phyloP scores from a whole-genome alignment of 208 protist genomes.

The Acanthamoeba healyi region DNA sequence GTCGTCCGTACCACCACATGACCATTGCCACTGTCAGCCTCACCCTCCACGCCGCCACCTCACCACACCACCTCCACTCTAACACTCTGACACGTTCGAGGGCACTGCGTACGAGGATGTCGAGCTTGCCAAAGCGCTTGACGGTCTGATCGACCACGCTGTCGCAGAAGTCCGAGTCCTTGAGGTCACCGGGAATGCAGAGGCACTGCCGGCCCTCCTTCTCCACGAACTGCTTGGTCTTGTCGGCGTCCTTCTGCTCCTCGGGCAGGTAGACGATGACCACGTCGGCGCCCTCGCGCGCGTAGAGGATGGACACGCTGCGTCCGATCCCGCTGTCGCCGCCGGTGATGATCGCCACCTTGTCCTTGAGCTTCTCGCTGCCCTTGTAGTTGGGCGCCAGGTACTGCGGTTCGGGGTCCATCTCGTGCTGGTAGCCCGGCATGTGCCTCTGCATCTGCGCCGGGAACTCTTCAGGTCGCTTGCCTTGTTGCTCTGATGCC shows the following conservation, averaged over 20 bases:
- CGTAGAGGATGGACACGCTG: conserved; percentile 82
- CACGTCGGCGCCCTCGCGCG: conserved; percentile 85
- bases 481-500: background rate
- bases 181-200: conserved; percentile 79
- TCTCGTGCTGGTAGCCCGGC: conserved; percentile 50
- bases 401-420: background rate
- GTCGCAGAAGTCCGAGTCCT: conserved; percentile 76
- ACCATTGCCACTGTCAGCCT: background rate
- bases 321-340: conserved; percentile 87
- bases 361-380: conserved; percentile 65
- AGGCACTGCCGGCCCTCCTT: conserved; percentile 81
- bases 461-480: background rate
- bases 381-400: conserved; percentile 71
- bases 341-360: conserved; percentile 84
- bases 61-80: too few species aligned
- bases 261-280: conserved; percentile 82
- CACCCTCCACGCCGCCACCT: background rate
- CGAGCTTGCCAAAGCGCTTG: conserved; percentile 75
- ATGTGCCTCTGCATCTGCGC: conserved; percentile 44
- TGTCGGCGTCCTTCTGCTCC: conserved; percentile 79
- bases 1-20: background rate
- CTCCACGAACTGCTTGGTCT: conserved; percentile 81
- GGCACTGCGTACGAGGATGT: conserved; percentile 59
- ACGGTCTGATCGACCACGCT: conserved; percentile 78
- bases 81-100: too few species aligned